Base-by-base conservation (phyloP, 495 filamentous ascomycete genomes). In the Copromyces sp. region DNA sequence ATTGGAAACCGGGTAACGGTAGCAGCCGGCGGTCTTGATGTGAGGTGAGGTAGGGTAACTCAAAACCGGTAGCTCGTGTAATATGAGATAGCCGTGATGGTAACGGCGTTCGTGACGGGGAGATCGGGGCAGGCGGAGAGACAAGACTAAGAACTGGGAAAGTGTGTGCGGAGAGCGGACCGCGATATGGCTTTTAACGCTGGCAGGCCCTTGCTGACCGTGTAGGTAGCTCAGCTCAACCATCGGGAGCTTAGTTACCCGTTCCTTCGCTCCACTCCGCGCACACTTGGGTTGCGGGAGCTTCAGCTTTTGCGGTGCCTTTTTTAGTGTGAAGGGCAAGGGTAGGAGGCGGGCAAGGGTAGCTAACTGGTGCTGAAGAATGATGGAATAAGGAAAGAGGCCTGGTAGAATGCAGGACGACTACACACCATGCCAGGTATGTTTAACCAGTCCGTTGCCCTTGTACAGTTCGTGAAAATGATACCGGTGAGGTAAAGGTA, bases 81-180 rank as follows among this genome's bases (percentile, higher is more conserved):
- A 65, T 65, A 65, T 65, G 53, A 65, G 53, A 65, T 65, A 65
- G 53, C 53, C 53, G 53, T 65, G 53, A 65, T 65, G 53, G 53
- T 65, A 65, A 65, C 29, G 53, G 53, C 53, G 29, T 65, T 65
- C 29, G 29, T 65, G 53, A 65, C 53, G 53, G 53, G 53, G 53
- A 61, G 29, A 61, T 61, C 53, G 53, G 53, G 29, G 24, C 53
- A 65, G 53, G 53, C 53, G 53, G 53, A 16, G 53, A 65, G 53
- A 35, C 16, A 65, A 65, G 53, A 65, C 53, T 65, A 35, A 65
- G 53, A 35, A 65, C 9, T 65, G 53, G 53, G 29, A 35, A 65
- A 65, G 53, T 65, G 53, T 35, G 53, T 65, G 53, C 53, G 53
- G 53, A 65, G 29, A 16, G 53, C 53, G 53, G 53, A 61, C 53